phyloP scores from a whole-genome alignment of 495 filamentous ascomycete species.

The Sordaria brevicollis region DNA sequence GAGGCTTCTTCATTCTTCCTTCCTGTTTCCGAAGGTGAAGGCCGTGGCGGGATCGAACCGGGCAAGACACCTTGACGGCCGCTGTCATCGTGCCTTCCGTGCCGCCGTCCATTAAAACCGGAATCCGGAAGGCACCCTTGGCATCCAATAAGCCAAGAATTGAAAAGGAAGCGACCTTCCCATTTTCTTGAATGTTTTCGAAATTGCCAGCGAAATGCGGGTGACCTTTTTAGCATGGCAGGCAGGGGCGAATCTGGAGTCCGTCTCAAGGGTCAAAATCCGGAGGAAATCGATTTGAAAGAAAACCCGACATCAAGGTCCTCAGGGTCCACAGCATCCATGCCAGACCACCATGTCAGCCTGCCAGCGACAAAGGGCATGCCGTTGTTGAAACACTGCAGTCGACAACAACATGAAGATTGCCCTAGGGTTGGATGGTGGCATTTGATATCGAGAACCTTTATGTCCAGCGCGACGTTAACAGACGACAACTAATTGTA shows the following conservation, averaged over 20 bases:
- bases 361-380: background rate
- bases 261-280: background rate
- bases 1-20: background rate
- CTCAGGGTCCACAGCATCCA: background rate
- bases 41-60: background rate
- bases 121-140: background rate
- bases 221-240: background rate
- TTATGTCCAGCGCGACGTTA: background rate
- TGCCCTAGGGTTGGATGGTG: background rate
- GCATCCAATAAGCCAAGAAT: background rate
- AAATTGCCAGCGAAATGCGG: background rate
- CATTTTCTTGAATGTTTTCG: background rate
- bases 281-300: background rate
- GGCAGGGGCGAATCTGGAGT: background rate
- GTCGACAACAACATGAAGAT: background rate
- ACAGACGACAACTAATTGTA: background rate
- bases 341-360: background rate
- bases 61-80: background rate
- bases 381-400: background rate
- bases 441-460: background rate
- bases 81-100: background rate
- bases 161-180: background rate
- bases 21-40: background rate
- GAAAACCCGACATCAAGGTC: background rate
- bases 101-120: background rate